Percentiles rank a stretch among this genome's conserved stretches.
Conservation (phyloP, 2,329 filamentous ascomycete genomes). For the Aspergillus ruber region DNA sequence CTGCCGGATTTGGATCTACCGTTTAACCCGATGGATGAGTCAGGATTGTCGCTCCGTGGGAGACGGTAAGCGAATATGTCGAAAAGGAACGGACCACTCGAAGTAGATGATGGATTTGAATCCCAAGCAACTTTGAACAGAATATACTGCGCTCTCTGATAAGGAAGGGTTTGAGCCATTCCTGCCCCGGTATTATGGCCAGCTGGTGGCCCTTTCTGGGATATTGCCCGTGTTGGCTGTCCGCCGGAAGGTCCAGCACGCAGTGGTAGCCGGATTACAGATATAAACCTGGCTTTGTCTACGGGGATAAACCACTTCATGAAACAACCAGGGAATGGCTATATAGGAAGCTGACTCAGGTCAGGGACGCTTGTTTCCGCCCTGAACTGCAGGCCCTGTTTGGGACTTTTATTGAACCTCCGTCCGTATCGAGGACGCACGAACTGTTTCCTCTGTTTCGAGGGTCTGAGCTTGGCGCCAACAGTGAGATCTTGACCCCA, state of each 20-base stretch:
- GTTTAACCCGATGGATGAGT: conserved; percentile 46
- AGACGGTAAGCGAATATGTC: conserved; percentile 38
- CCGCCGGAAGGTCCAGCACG: conserved; percentile 12
- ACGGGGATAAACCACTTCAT: conserved; percentile 21
- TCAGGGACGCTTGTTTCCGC: conserved; percentile 41
- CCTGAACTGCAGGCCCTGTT: conserved; percentile 41
- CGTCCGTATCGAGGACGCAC: conserved; percentile 38
- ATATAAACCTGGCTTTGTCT: neutral
- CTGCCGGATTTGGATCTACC: conserved; percentile 44
- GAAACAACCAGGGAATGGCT: conserved; percentile 37
- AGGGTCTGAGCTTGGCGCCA: conserved; percentile 42
- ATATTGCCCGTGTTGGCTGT: conserved; percentile 37
- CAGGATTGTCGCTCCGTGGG: conserved; percentile 43
- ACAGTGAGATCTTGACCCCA: conserved; percentile 47
- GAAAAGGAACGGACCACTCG: conserved; percentile 21
- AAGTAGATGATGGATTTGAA: too few species aligned
- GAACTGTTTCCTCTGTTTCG: conserved; percentile 46
- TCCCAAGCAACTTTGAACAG: too few species aligned
- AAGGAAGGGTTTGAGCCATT: conserved; percentile 8
- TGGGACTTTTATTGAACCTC: conserved; percentile 44
- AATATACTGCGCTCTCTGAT: conserved; percentile 9
- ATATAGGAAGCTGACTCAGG: conserved; percentile 43
- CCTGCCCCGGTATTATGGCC: conserved; percentile 5
- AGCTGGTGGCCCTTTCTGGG: conserved; percentile 33
- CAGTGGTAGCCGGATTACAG: conserved; percentile 11